Base-by-base conservation (phyloP, 371 early-diverging fungal species). In the Rhizopus stolonifer region DNA sequence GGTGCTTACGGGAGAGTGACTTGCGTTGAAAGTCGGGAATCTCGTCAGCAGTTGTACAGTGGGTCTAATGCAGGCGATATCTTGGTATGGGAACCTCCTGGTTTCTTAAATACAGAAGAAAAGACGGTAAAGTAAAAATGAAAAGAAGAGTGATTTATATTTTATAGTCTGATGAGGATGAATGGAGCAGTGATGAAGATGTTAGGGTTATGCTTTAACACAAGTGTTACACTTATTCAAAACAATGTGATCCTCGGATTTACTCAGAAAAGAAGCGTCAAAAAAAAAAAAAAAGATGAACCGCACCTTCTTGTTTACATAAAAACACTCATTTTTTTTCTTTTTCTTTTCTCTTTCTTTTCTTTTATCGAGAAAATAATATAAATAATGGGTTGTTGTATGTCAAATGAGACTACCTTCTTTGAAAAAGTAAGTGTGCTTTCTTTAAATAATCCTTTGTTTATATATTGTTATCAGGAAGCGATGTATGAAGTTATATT, bases 11-110 rank as follows among this genome's bases (percentile, higher is more conserved):
- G 83, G 4, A 59, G 85, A 40, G 80, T 84, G 31, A 76, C 74
- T 2, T 82, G 85, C 49, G 77, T 82, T 3, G 83, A 78, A 14
- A 70, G 80, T 58, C 60, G 88, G 39, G 67, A 79, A 18, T 60
- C 70, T 7, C 56, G 59, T 50, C 65, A 86, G 73, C 86, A 89
- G 55, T 61, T 85, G 3, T 86, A 85, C 64, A 82, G 83, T 32
- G 87, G 83, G 0, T 85, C 87, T 10, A 80, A 72, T 58, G 88
- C 85, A 26, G 70, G 79, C 10, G 84, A 85, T 43, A 80, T 90
- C 13, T 58, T 90, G 34, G 67, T 71, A 10, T 90, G 90, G 90
- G 76, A 68, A 34, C 84, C 87, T n/a, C 61, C 70, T 26, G 50
- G 49, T 22, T 15, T 17, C n/a, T 10, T 52, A 56, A 23, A 23